Conservation (phyloP, 2,329 filamentous ascomycete species). For the Beauveria brongniartii region DNA sequence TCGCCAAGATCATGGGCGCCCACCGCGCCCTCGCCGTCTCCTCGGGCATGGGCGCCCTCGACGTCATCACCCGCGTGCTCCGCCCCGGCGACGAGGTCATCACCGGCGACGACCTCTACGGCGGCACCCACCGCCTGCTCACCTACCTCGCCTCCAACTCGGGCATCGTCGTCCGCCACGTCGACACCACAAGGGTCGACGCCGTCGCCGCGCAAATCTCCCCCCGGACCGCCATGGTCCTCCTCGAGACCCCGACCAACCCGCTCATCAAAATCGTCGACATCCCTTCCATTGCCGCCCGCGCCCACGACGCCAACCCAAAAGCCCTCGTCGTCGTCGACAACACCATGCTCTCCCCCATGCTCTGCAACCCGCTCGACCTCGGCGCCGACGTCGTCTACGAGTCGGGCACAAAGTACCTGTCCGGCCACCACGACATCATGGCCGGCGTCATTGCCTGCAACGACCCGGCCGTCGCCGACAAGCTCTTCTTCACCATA, state of each 20-base stretch:
- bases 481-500: conserved; percentile 93
- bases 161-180: conserved; percentile 89
- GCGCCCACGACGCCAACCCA: conserved; percentile 69
- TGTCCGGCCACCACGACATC: conserved; percentile 96
- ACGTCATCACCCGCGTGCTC: conserved; percentile 88
- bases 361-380: conserved; percentile 88
- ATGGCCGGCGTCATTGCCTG: conserved; percentile 96
- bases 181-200: conserved; percentile 79
- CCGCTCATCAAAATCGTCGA: conserved; percentile 98
- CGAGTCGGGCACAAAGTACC: conserved; percentile 95
- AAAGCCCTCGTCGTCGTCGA: conserved; percentile 83
- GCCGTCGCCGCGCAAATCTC: conserved; percentile 61
- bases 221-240: conserved; percentile 84
- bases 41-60: conserved; percentile 93
- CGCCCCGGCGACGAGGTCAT: conserved; percentile 94
- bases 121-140: conserved; percentile 85
- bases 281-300: conserved; percentile 67
- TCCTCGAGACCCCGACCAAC: conserved; percentile 95
- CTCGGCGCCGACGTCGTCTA: conserved; percentile 94
- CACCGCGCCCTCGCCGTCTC: conserved; percentile 85
- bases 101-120: conserved; percentile 94
- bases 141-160: conserved; percentile 86
- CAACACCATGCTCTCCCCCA: conserved; percentile 97
- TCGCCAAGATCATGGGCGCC: conserved; percentile 98
- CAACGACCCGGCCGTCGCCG: conserved; percentile 72